Base-by-base conservation (phyloP, 768 basidiomycete species). In the Xerocomellus intermedius region DNA sequence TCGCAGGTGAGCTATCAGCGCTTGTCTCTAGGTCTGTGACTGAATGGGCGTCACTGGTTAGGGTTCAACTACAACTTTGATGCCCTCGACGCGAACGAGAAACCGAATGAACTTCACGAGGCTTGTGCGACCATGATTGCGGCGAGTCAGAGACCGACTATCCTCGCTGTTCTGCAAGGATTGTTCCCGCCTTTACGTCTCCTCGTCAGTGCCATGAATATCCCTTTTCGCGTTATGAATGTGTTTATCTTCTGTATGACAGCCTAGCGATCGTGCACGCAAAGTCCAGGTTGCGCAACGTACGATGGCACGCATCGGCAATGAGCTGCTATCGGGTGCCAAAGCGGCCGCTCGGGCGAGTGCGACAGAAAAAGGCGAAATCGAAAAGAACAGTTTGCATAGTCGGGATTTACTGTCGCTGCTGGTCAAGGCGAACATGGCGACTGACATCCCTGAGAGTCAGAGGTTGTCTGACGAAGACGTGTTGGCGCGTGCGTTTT, bases 391-490 rank as follows among this genome's bases (percentile, higher is more conserved):
- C 16, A 60, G 47, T n/a, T 51, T 75, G 22, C 56, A 61, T 2
- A 73, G 73, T 24, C 77, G 82, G n/a, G 85, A 87, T 68, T 64
- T 89, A 8, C 71, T 88, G 4, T 82, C 82, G 0, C 61, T 87
- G 26, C 73, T 89, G 4, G 72, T 88, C 41, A 76, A 77, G 54
- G 85, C 86, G 5, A 89, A 88, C 63, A 79, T 84, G 72, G 78
- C 82, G 0, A 79, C 77, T 2, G 84, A 89, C 60, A 56, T 86
- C 5, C 77, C 81, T 0, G 78, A 79, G 7, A 71, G 58, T 48
- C 83, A 85, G 64, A 72, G 76, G 38, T 72, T 89, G 72, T 77
- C 78, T 2, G 87, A 89, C 53, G 78, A 78, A 35, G 86, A 89
- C 51, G 82, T 89, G 17, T 61, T 86, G 6, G 73, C 74, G 2